Evolutionary conservation across 2,329 filamentous ascomycete genomes (phyloP), one percentile per base, ranked within the genome.

Genomic region (Trichoderma koningiopsis): DNA sequence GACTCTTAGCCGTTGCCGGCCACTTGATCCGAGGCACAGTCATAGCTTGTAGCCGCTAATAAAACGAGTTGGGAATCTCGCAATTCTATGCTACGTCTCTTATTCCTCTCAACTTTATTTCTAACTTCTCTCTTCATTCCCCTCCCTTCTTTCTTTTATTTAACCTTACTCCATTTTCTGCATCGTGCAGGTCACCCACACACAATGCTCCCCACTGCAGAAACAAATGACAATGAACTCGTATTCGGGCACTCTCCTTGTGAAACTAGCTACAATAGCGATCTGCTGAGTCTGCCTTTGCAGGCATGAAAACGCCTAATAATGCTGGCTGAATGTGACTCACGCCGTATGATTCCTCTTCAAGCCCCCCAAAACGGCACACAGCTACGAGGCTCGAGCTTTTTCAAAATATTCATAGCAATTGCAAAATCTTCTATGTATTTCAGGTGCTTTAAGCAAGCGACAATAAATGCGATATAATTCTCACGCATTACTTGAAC

Each of bases 1-100:
- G 61, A 56, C 61, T 64, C 61, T 56, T 31, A 31, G n/a, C 61
- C 61, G 61, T 56, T 64, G 35, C 47, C 61, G 61, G 61, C 61
- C 52, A 43, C 37, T 56, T 56, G 24, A 27, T 31, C 61, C 61
- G 52, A 64, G 61, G 61, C 16, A 49, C 47, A 49, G 47, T 49
- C 47, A 49, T 11, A 24, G 40, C 40, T n/a, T 43, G 40, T 8
- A 8, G 40, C 40, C 40, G 40, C 40, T 43, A 43, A 43, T n/a
- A 7, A n/a, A 43, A 43, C 40, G 40, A n/a, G 2, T 24, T 49
- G 22, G 11, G 47, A 24, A 13, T 49, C 43, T 49, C 47, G 13
- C 47, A 49, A 10, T 22, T 22, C 14, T 40, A 7, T 8, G 40
- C 47, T 22, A 13, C 13, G 10, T 10, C 19, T 5, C 1, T 24